Evolutionary conservation across 768 basidiomycete species (phyloP), one percentile per base, ranked within the genome.

Genomic region (Mycena crocata): DNA sequence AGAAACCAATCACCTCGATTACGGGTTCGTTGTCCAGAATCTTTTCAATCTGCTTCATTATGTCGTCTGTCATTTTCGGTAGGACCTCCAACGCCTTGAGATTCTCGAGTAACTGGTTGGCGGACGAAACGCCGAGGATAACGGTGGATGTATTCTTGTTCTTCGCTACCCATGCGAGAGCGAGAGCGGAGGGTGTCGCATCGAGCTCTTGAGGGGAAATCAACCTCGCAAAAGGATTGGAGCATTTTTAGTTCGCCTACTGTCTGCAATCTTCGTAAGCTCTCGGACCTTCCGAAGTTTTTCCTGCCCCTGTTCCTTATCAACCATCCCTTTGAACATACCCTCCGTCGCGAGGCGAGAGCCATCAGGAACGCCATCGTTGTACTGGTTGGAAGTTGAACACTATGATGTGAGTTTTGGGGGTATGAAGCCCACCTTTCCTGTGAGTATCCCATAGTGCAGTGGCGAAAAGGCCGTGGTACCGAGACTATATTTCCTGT

Each of bases 391-490:
- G 28, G 15, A 51, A 35, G 13, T 60, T 37, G 1, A 32, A 49
- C 23, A 17, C 7, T 26, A 3, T n/a, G n/a, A n/a, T n/a, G 19
- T 40, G 30, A 45, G 26, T 12, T 2, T 12, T 14, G 24, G 46
- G 9, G 26, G 35, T 23, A 14, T 30, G 5, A 23, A 19, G 31
- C 46, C 14, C 40, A 68, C 67, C 48, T 69, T 69, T 1, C 93
- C 93, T 14, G 93, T 94, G 26, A 94, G 84, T 49, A 94, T 68
- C 54, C 93, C 94, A 23, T 83, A 80, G n/a, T 88, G 88, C 35
- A 95, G 88, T 15, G 91, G 85, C 2, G 90, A 92, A 81, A 86
- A 96, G 19, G 90, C 89, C 17, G 91, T 94, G 0, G 88, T 90
- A 31, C 91, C 89, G 51, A 87, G 78, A 12, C 82, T 81, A 74